phyloP scores from a whole-genome alignment of 2,329 filamentous ascomycete species.

The Nothophoma quercina region DNA sequence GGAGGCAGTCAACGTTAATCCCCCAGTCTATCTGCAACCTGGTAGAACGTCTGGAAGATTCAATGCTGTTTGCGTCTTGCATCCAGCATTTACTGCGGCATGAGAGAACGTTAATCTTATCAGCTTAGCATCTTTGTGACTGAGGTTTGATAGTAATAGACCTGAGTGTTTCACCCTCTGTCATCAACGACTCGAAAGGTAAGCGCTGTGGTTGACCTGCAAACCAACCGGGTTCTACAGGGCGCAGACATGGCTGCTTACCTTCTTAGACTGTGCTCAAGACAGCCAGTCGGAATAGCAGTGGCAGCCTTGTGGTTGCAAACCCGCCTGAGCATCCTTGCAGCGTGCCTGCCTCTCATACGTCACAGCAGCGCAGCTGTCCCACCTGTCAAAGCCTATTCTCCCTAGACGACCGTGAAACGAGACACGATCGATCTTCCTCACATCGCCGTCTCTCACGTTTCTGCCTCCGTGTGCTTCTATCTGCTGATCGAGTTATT shows the following conservation, averaged over 20 bases:
- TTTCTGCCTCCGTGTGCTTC: background rate
- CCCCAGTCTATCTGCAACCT: too few species aligned
- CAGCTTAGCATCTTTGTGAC: too few species aligned
- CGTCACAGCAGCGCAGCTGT: background rate
- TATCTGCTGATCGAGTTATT: background rate
- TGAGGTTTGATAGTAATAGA: too few species aligned
- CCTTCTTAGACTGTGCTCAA: background rate
- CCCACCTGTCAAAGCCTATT: constrained; percentile 1
- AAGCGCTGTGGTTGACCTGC: background rate
- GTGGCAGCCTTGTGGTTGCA: background rate
- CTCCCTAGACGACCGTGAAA: background rate
- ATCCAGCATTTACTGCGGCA: too few species aligned
- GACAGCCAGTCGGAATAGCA: background rate
- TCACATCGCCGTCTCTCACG: background rate
- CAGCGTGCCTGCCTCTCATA: background rate
- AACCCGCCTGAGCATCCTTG: background rate
- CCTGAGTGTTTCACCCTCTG: too few species aligned
- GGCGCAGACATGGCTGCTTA: background rate
- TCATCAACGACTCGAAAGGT: background rate
- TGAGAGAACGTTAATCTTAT: too few species aligned
- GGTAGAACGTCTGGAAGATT: too few species aligned
- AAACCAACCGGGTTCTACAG: background rate
- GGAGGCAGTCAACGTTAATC: too few species aligned
- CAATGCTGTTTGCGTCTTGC: too few species aligned
- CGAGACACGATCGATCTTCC: background rate